These are phyloP conservation scores for Beauveria caledonica DNA, from an alignment of 2,329 filamentous ascomycete genomes.

Conservation along the genomic window DNA sequence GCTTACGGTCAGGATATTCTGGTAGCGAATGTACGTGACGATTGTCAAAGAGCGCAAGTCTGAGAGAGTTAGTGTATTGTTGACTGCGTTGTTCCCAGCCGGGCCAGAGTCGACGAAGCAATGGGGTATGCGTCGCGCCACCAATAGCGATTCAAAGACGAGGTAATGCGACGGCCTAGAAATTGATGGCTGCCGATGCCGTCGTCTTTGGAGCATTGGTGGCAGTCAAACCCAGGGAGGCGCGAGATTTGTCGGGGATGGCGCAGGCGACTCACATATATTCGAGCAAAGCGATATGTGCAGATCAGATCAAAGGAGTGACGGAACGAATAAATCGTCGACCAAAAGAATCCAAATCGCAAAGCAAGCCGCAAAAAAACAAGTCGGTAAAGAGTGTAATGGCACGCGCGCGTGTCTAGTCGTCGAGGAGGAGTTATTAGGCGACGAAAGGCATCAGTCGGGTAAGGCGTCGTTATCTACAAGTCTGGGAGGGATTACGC, in stretches of 20 bases:
- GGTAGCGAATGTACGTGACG: conserved; percentile 12
- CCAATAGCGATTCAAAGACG: neutral
- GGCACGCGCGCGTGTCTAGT: conserved; percentile 5
- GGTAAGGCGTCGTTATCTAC: neutral
- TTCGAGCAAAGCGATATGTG: conserved; percentile 9
- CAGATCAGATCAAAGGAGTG: conserved; percentile 11
- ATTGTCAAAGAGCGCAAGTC: conserved; percentile 7
- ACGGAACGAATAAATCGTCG: conserved; percentile 10
- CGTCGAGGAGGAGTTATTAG: neutral
- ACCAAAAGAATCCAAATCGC: conserved; percentile 1
- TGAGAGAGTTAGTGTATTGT: neutral
- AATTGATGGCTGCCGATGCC: too few relatives aligned
- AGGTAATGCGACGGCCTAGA: too few relatives aligned
- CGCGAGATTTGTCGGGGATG: neutral
- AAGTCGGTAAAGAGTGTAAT: conserved; percentile 7
- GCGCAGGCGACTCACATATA: conserved; percentile 4
- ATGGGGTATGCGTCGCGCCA: neutral
- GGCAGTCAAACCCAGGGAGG: neutral
- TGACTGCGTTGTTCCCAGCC: too few relatives aligned
- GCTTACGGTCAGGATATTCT: conserved; percentile 7
- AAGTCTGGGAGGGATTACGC: conserved; percentile 7
- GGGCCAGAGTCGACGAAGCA: neutral
- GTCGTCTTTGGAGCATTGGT: neutral
- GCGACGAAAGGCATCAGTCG: conserved; percentile 5
- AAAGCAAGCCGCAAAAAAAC: conserved; percentile 1